Conservation (phyloP, 2,329 filamentous ascomycete genomes). For the Lasiodiplodia sp. region DNA sequence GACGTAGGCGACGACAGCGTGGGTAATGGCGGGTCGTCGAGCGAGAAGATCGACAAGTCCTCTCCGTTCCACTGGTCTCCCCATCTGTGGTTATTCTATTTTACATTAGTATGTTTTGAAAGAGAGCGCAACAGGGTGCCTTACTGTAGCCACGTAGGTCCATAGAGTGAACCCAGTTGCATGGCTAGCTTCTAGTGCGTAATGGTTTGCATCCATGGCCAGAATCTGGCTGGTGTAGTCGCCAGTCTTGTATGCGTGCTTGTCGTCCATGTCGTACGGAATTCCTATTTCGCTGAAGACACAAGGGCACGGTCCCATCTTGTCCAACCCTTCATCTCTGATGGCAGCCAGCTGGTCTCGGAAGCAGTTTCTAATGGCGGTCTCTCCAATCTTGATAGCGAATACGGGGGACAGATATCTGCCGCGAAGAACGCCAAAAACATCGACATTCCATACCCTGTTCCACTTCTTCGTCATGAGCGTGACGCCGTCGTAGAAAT, state of each 20-base stretch:
- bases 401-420: conserved; percentile 89
- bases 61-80: conserved; percentile 98
- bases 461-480: conserved; percentile 99
- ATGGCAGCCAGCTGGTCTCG: conserved; percentile 85
- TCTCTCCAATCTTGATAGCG: conserved; percentile 90
- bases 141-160: conserved; percentile 78
- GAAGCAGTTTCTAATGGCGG: conserved; percentile 92
- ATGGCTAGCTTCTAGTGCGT: conserved; percentile 81
- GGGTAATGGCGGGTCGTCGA: conserved; percentile 75
- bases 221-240: conserved; percentile 92
- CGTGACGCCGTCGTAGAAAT: conserved; percentile 97
- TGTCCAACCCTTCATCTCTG: conserved; percentile 83
- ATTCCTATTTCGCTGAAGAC: conserved; percentile 96
- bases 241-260: conserved; percentile 92
- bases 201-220: conserved; percentile 96
- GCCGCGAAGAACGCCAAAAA: conserved; percentile 88
- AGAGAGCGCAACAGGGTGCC: conserved; percentile 36
- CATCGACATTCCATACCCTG: conserved; percentile 94
- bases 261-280: conserved; percentile 98
- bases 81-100: conserved; percentile 81
- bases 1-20: conserved; percentile 37
- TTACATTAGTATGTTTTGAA: neutral
- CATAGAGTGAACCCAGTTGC: conserved; percentile 89
- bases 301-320: conserved; percentile 87
- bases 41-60: conserved; percentile 87